phyloP scores from a whole-genome alignment of 108 stramenopile species.

The Pseudonitzschia pungens region DNA sequence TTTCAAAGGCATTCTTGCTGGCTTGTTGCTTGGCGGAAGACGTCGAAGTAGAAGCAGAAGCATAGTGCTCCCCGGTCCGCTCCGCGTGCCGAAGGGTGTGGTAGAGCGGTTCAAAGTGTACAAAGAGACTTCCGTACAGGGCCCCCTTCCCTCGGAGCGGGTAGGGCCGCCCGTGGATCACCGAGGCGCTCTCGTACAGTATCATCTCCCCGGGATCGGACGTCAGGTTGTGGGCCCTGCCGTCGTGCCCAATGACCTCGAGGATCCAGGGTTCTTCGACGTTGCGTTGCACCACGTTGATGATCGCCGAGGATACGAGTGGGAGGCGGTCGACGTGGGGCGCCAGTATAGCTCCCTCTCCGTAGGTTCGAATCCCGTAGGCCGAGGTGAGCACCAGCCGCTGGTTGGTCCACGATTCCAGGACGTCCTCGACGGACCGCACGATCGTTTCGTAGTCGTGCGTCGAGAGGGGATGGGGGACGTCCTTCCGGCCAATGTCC shows the following conservation, averaged over 20 bases:
- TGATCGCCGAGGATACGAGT: conserved; percentile 84
- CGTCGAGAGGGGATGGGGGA: conserved; percentile 21
- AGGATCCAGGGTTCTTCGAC: conserved; percentile 84
- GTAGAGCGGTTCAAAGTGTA: conserved; percentile 87
- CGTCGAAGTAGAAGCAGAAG: too few species aligned
- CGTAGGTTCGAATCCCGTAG: conserved; percentile 93
- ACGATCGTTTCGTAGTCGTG: conserved; percentile 39
- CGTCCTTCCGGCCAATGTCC: conserved; percentile 31
- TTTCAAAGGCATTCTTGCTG: conserved; percentile 36
- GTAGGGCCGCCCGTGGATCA: conserved; percentile 92
- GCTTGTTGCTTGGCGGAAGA: not conserved
- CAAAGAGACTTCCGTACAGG: conserved; percentile 80
- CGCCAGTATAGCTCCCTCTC: conserved; percentile 65
- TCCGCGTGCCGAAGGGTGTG: conserved; percentile 39
- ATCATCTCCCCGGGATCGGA: conserved; percentile 91
- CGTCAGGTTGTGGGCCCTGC: conserved; percentile 83
- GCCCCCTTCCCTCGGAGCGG: conserved; percentile 57
- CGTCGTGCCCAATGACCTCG: conserved; percentile 89
- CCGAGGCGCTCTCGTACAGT: conserved; percentile 87
- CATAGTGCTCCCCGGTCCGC: not conserved
- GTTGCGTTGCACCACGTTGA: conserved; percentile 87
- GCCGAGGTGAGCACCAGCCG: conserved; percentile 74
- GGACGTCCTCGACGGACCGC: conserved; percentile 31
- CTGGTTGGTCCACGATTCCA: conserved; percentile 82
- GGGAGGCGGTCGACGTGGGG: conserved; percentile 93